Base-by-base conservation (phyloP, 2,329 filamentous ascomycete species). In the Chalaropsis thielavioides region DNA sequence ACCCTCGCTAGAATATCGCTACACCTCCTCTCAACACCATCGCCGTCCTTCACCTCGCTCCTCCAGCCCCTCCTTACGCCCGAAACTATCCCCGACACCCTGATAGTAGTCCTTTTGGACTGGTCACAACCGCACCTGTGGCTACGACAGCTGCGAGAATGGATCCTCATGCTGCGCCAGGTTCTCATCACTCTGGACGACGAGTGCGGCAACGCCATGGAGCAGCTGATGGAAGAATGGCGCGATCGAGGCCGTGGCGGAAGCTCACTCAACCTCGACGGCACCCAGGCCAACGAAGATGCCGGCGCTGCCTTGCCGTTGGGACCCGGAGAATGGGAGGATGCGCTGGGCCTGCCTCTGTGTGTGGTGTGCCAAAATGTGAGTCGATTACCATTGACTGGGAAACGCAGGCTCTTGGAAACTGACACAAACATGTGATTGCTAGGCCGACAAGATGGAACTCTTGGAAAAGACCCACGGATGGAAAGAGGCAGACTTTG, bases 341-440 rank as follows among this genome's bases (percentile, higher is more conserved):
- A 95, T 71, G 89, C 86, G 4, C 76, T 96, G 8, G 92, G 92
- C 0, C 76, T 99, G 64, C 90, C 91, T 0, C 78, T 99, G 44
- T 95, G 90, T 72, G 88, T 99, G 8, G 91, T 97, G n/a, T 96
- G 92, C 73, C 92, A 97, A 74, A 94, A 95, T 73, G 91, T 92
- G 74, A 75, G 83, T 75, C 35, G 17, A 15, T 43, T 15, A 2
- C 11, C n/a, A 27, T 59, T 5, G 27, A 2, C 6, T 17, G 44
- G 1, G 15, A 58, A 24, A 15, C 15, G 11, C 3, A 8, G 17
- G 7, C 15, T 58, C 5, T 38, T n/a, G 15, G 10, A 58, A 38
- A 35, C 54, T 58, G n/a, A 58, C 54, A n/a, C n/a, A 8, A 31
- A 15, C 40, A 13, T 22, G 24, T 51, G 46, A 51, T 51, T 58